Conservation (phyloP, 345 rosid genomes). For the Cardamine chenopodiifolia region DNA sequence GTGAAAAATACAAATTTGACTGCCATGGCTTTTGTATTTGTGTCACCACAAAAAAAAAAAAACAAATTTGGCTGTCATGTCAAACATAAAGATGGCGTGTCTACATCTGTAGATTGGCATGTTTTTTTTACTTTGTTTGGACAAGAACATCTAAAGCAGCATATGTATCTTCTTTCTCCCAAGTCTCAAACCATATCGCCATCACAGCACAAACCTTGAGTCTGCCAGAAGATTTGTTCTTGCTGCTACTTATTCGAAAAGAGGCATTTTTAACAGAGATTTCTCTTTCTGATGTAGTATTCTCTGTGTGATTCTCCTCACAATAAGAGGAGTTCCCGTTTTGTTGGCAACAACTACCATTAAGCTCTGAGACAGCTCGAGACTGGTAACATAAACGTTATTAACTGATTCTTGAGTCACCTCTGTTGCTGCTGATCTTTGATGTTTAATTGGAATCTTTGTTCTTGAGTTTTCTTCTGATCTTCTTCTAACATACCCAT, state of each 20-base stretch:
- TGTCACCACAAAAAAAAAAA: too few species aligned
- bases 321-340: slow-evolving; percentile 61
- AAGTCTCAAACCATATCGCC: slow-evolving; percentile 77
- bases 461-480: slow-evolving; percentile 63
- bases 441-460: slow-evolving; percentile 55
- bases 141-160: slow-evolving; percentile 76
- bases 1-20: too few species aligned
- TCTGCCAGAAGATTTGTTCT: slow-evolving; percentile 42
- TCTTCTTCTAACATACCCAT: slow-evolving; percentile 83
- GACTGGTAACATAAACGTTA: slow-evolving; percentile 28
- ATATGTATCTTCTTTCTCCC: slow-evolving; percentile 88
- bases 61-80: too few species aligned
- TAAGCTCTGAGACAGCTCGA: slow-evolving; percentile 39
- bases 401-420: slow-evolving; percentile 40
- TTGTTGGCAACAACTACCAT: slow-evolving; percentile 54
- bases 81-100: too few species aligned
- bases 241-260: slow-evolving; percentile 42
- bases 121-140: too few species aligned
- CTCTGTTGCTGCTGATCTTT: slow-evolving; percentile 42
- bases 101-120: too few species aligned
- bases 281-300: slow-evolving; percentile 50
- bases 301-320: slow-evolving; percentile 42
- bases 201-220: slow-evolving; percentile 49
- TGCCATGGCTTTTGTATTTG: too few species aligned
- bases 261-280: slow-evolving; percentile 45